A percentile compares a stretch with the other conserved stretches of the same genome.
These are phyloP conservation scores for Penicillium roqueforti DNA, from an alignment of 495 filamentous ascomycete species.

Conservation along the genomic window DNA sequence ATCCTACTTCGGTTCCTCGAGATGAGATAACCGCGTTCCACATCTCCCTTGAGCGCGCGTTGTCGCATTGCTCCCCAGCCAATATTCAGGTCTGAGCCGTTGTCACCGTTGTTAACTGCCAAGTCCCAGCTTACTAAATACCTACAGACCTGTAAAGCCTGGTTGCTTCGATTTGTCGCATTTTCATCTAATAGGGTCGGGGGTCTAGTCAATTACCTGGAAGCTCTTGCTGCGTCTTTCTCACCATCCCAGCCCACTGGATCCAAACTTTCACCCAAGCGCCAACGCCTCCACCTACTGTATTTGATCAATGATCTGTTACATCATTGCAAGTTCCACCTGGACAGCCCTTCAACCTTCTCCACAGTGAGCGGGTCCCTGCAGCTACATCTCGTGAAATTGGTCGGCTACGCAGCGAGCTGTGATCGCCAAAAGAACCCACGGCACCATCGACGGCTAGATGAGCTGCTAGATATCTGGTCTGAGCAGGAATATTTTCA, in stretches of 20 bases:
- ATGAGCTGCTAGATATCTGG: conserved; percentile 71
- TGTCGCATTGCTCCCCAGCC: conserved; percentile 70
- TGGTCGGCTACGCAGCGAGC: conserved; percentile 59
- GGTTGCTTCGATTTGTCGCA: conserved; percentile 69
- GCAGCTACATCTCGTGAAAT: conserved; percentile 55
- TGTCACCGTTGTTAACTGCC: conserved; percentile 27
- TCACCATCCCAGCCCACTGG: conserved; percentile 20
- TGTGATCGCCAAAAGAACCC: conserved; percentile 54
- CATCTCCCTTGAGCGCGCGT: conserved; percentile 57
- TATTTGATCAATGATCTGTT: conserved; percentile 82
- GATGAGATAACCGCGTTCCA: conserved; percentile 73
- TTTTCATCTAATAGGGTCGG: conserved; percentile 61
- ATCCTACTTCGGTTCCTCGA: conserved; percentile 65
- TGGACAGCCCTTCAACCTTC: conserved; percentile 37
- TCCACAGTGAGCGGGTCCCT: conserved; percentile 56
- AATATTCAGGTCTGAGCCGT: conserved; percentile 92
- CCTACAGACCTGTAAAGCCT: conserved; percentile 77
- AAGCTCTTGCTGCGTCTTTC: conserved; percentile 61
- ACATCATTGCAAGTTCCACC: conserved; percentile 68
- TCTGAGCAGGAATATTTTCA: conserved; percentile 63
- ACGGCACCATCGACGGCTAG: conserved; percentile 63
- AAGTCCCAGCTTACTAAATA: conserved; percentile 43
- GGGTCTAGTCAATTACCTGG: conserved; percentile 72
- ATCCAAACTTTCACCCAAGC: conserved; percentile 53
- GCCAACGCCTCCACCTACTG: conserved; percentile 71